A percentile compares a stretch with the other conserved stretches of the same genome.
Conservation (phyloP, 1,284 basidiomycete species). For the Papiliotrema flavescens region DNA sequence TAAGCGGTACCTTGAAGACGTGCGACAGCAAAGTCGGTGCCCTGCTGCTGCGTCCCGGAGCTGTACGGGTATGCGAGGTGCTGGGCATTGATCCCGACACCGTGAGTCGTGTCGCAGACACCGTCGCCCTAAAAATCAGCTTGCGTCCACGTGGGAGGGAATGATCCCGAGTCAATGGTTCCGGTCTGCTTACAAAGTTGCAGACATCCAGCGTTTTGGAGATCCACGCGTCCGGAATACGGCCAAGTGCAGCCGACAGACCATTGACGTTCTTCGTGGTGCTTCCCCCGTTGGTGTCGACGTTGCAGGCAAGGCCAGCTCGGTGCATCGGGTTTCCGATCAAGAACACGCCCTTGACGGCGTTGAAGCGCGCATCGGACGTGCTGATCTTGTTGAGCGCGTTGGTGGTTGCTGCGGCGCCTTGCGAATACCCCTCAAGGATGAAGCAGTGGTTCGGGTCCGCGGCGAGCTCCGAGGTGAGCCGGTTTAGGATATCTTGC, state of each 20-base stretch:
- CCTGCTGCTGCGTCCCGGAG: constrained; percentile 22
- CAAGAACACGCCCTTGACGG: constrained; percentile 39
- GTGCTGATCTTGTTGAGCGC: constrained; percentile 20
- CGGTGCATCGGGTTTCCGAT: constrained; percentile 39
- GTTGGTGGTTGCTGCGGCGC: constrained; percentile 36
- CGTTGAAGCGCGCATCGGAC: constrained; percentile 16
- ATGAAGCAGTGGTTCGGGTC: constrained; percentile 17
- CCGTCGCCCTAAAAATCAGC: constrained; percentile 25
- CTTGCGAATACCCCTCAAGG: constrained; percentile 28
- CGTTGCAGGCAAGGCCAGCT: constrained; percentile 33
- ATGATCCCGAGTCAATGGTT: too few species aligned
- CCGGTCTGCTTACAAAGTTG: constrained; percentile 17
- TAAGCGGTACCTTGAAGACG: too few species aligned
- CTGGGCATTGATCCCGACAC: constrained; percentile 25
- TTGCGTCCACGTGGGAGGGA: background rate
- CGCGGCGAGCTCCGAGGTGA: constrained; percentile 5
- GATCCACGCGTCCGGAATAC: constrained; percentile 27
- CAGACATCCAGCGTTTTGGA: constrained; percentile 38
- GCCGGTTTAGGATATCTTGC: constrained; percentile 18
- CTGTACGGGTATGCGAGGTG: constrained; percentile 28
- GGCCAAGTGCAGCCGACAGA: constrained; percentile 9
- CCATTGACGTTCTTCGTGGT: constrained; percentile 24
- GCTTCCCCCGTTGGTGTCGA: constrained; percentile 31
- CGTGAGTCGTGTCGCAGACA: constrained; percentile 29
- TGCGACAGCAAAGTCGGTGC: constrained; percentile 3